Evolutionary conservation across 352 stramenopile genomes (phyloP), one percentile per base, ranked within the genome.

Genomic region (Nothophytophthora sp.): DNA sequence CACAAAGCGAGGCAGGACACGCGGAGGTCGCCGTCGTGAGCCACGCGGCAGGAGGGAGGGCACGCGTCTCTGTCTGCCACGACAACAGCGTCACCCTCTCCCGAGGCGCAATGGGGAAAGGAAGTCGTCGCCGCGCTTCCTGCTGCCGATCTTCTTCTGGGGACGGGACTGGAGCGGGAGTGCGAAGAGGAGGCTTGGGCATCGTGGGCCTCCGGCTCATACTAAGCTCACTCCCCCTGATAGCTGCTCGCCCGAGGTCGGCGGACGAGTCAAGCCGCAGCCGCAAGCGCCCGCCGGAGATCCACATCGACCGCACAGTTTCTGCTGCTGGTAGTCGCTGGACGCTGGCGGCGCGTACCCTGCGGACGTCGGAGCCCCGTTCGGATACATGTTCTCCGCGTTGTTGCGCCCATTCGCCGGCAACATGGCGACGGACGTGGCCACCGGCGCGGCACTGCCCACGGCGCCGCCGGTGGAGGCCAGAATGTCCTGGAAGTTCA

Each of bases 401-500:
- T 76, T 79, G 52, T 30, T 58, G 50, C 37, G 50, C 46, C 38
- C 52, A 16, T 34, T 66, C 10, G 50, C 22, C 20, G 47, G 59
- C 35, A 59, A 38, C 33, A 67, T 32, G 13, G 38, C 16, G 49
- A 25, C 27, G 16, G 52, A 56, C 36, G 60, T 54, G 23, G 46
- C 29, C 34, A 47, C 42, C 50, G 47, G 43, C 12, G 22, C 45
- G 10, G 42, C 46, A 47, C 33, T 48, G 46, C 32, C 41, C 13
- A 34, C 44, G 3, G 45, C 36, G n/a, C 40, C 56, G 5, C 58
- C 52, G 18, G 68, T 73, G 20, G 81, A 91, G 43, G 81, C 82
- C 41, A 95, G 50, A 51, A 95, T 90, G 50, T 95, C 85, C 50
- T 93, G 82, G 27, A 95, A 95, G 39, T 87, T 95, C 85, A 95